Evolutionary conservation across 331 rosid genomes (phyloP).

Genomic region (Quercus lobata): DNA sequence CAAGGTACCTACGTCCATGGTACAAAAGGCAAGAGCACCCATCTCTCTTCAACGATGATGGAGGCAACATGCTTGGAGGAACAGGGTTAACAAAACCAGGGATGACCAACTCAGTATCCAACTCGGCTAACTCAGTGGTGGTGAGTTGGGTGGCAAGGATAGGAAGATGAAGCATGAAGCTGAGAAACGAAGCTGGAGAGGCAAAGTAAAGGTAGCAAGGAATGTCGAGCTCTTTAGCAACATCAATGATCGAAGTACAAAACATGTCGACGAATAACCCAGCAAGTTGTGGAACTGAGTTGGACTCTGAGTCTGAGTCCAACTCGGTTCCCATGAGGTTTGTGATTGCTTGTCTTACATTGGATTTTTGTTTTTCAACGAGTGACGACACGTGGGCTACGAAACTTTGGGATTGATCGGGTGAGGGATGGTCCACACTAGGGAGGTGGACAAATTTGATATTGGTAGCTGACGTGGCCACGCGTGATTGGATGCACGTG

Average conservation of each 20-base stretch:
- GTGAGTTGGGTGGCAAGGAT: conserved; percentile 4
- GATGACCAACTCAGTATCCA: conserved; percentile 9
- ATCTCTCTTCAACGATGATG: not conserved
- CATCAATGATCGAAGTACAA: conserved; percentile 21
- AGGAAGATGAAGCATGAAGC: conserved; percentile 18
- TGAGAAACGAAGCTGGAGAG: conserved; percentile 19
- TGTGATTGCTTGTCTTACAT: not conserved
- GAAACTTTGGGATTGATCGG: conserved; percentile 1
- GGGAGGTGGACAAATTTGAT: conserved; percentile 13
- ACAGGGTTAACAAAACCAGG: conserved; percentile 20
- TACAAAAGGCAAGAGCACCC: not conserved
- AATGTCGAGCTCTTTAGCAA: conserved; percentile 19
- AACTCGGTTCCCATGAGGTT: not conserved
- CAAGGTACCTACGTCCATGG: conserved; percentile 8
- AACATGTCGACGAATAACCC: conserved; percentile 28
- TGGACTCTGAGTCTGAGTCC: not conserved
- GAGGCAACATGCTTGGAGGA: conserved; percentile 5
- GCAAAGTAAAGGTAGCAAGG: conserved; percentile 27
- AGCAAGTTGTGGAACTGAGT: not conserved
- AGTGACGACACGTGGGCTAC: conserved; percentile 3
- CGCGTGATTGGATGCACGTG: conserved; percentile 18
- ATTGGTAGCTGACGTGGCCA: not conserved
- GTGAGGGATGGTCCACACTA: not conserved
- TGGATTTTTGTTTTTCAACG: conserved; percentile 7
- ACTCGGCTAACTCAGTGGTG: not conserved